Evolutionary conservation across 2,329 filamentous ascomycete genomes (phyloP).

Genomic region (Lasiodiplodia sp.): DNA sequence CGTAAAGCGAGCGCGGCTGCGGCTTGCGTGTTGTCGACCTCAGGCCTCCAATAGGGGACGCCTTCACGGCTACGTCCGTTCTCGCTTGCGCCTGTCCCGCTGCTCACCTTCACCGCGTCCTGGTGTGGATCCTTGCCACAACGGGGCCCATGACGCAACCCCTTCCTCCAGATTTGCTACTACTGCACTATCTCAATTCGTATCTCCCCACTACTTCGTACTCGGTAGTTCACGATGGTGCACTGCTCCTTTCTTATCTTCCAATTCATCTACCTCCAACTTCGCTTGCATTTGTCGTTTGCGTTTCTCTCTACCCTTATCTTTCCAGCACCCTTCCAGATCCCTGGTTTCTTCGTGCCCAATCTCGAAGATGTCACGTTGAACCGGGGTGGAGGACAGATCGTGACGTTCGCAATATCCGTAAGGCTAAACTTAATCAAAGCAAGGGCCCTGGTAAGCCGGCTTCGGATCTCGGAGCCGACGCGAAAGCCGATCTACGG

Average conservation of each 20-base stretch:
- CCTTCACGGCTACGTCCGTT: conserved; percentile 10
- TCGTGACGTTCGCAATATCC: conserved; percentile 2
- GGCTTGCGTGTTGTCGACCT: conserved; percentile 8
- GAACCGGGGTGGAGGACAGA: not conserved
- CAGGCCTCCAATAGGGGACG: conserved; percentile 11
- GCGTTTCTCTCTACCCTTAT: not conserved
- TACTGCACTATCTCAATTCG: not conserved
- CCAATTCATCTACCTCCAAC: not conserved
- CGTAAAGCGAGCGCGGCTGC: not conserved
- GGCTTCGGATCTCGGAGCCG: not conserved
- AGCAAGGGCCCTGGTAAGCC: not conserved
- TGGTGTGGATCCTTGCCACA: not conserved
- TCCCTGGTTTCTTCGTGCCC: not conserved
- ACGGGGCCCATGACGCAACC: conserved; percentile 11
- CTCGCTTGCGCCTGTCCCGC: conserved; percentile 2
- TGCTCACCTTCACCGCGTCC: not conserved
- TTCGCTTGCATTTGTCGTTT: not conserved
- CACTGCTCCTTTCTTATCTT: not conserved
- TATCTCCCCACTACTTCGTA: not conserved
- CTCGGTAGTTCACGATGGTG: not conserved
- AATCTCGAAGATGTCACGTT: not conserved
- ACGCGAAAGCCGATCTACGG: not conserved
- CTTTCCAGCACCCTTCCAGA: not conserved
- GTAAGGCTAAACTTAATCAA: conserved; percentile 18
- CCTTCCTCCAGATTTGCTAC: not conserved